Conservation (phyloP, 345 rosid genomes). For the Boechera stricta region DNA sequence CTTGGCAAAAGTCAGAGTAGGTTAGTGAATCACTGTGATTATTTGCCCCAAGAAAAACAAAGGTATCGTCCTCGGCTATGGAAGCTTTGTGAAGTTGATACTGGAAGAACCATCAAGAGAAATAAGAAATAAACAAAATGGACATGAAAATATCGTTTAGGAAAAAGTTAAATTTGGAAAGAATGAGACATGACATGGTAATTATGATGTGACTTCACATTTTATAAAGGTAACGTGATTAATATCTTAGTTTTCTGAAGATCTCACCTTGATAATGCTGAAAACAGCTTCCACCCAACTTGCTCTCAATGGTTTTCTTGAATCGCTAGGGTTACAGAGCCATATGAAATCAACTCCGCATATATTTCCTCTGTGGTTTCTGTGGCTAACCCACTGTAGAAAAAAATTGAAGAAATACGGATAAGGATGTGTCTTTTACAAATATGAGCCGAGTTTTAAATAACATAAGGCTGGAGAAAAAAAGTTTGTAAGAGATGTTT, state of each 20-base stretch:
- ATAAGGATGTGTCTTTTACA: conserved; percentile 10
- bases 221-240: neutral
- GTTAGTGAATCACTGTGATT: conserved; percentile 56
- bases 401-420: neutral
- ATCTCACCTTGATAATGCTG: conserved; percentile 67
- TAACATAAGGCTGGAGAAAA: conserved; percentile 9
- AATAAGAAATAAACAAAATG: conserved; percentile 15
- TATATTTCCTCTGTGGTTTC: conserved; percentile 93
- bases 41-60: conserved; percentile 62
- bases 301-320: conserved; percentile 60
- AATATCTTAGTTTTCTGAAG: neutral
- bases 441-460: neutral
- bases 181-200: conserved; percentile 1
- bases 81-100: conserved; percentile 68
- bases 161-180: conserved; percentile 3
- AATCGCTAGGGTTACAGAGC: conserved; percentile 74
- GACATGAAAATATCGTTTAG: conserved; percentile 5
- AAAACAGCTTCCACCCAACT: conserved; percentile 79
- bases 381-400: conserved; percentile 94
- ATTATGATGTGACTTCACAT: neutral
- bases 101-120: conserved; percentile 48
- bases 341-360: conserved; percentile 99
- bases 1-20: conserved; percentile 67
- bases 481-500: conserved; percentile 17
- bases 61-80: conserved; percentile 59